These are phyloP conservation scores for Colletotrichum magnum DNA, from an alignment of 2,329 filamentous ascomycete species.

Conservation along the genomic window DNA sequence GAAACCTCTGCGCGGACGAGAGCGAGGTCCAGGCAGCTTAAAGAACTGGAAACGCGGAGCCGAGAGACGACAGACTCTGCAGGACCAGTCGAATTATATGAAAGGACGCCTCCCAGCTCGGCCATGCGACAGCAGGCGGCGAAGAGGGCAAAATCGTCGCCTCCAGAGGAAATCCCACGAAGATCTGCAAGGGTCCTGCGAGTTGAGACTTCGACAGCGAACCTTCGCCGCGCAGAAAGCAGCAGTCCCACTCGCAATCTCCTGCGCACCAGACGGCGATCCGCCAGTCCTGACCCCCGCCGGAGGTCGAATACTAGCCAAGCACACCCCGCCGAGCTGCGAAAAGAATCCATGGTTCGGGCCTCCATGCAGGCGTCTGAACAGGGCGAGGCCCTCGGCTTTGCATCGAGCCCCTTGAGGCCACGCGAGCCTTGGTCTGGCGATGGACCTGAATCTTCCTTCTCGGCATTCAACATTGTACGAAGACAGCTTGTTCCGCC, in stretches of 20 bases:
- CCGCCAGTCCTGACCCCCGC: conserved; percentile 23
- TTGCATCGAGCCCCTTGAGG: neutral
- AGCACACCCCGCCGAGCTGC: conserved; percentile 24
- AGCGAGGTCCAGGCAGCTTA: conserved; percentile 6
- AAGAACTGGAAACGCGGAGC: neutral
- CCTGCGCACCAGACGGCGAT: conserved; percentile 36
- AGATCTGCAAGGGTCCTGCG: neutral
- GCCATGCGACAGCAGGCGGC: neutral
- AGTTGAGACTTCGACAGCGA: conserved; percentile 9
- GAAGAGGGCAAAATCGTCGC: conserved; percentile 27
- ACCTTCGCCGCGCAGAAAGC: conserved; percentile 20
- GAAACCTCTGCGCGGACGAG: conserved; percentile 2
- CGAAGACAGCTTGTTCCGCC: neutral
- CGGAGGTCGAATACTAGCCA: conserved; percentile 25
- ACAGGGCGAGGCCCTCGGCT: neutral
- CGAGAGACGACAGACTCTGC: neutral
- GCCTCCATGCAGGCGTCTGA: conserved; percentile 9
- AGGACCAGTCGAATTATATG: neutral
- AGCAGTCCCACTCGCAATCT: conserved; percentile 42
- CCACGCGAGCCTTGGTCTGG: neutral
- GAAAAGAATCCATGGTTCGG: conserved; percentile 26
- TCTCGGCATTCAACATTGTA: neutral
- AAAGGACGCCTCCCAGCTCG: neutral
- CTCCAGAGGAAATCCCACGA: conserved; percentile 16
- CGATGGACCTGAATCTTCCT: neutral